Base-by-base conservation (phyloP, 2,329 filamentous ascomycete species). In the Orbilia blumenaviensis region DNA sequence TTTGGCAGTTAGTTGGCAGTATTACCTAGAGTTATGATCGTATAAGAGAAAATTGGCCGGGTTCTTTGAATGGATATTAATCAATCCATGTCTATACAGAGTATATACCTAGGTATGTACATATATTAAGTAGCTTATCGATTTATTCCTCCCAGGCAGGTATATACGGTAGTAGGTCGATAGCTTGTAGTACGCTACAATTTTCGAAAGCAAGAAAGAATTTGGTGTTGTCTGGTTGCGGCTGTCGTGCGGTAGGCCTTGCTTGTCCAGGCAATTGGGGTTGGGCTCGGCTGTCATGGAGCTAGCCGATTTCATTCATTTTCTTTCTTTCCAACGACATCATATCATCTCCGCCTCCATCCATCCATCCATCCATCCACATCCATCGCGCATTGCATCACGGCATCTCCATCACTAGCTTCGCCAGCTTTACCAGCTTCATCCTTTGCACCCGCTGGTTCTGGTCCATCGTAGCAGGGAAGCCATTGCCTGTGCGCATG, bases 311-410 rank as follows among this genome's bases (percentile, higher is more conserved):
- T 61, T 23, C 27, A 29, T 29, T 32, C 41, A 38, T 56, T 62
- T 41, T 52, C 38, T 69, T 62, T 41, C 38, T 23, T n/a, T 29
- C 18, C 44, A 56, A 62, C 64, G 50, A 58, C 66, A 68, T 60
- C 54, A 58, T 67, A 58, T 67, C 54, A 60, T 60, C 54, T 68
- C 66, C 64, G 56, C 64, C 66, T 68, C 42, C 66, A 67, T 25
- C 63, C n/a, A n/a, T n/a, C n/a, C n/a, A n/a, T n/a, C 56, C 16
- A 18, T 27, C 29, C 29, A 27, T 21, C 34, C 44, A 8, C 56
- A 27, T 29, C 38, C n/a, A 34, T 36, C 61, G 29, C 61, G 50
- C 48, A 44, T 67, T 46, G 25, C 56, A 71, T 46, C 66, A 42
- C n/a, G 38, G 9, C 52, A 69, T 50, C 46, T 38, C 44, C 60